These are phyloP conservation scores for Aphanoascus verrucosus DNA, from an alignment of 2,329 filamentous ascomycete species.

Conservation along the genomic window DNA sequence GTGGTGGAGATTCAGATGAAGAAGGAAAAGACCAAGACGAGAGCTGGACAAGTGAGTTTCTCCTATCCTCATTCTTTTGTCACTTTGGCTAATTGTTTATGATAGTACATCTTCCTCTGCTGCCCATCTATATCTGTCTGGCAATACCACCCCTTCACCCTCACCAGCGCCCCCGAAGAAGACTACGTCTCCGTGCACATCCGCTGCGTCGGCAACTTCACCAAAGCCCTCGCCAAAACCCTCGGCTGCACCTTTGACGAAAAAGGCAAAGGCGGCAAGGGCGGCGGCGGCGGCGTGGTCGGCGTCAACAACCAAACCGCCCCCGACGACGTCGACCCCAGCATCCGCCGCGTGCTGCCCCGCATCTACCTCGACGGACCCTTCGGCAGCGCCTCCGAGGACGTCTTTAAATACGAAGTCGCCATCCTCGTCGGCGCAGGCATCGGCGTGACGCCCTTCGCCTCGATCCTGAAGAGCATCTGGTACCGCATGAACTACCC, in stretches of 20 bases:
- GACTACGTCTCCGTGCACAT: constrained; percentile 84
- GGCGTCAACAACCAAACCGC: constrained; percentile 51
- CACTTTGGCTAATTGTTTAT: neutral
- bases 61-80: neutral
- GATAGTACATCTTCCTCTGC: constrained; percentile 71
- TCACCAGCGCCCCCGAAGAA: constrained; percentile 79
- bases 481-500: constrained; percentile 91
- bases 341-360: constrained; percentile 61
- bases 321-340: constrained; percentile 51
- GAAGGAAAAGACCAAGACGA: constrained; percentile 74
- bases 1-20: constrained; percentile 88
- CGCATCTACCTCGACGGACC: constrained; percentile 75
- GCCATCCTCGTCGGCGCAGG: constrained; percentile 42
- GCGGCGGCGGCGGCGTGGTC: constrained; percentile 46
- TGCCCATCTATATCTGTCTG: constrained; percentile 76
- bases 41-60: constrained; percentile 52
- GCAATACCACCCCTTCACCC: constrained; percentile 81
- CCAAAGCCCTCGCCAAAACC: constrained; percentile 54
- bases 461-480: constrained; percentile 61
- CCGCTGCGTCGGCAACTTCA: constrained; percentile 74
- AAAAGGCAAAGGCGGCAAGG: constrained; percentile 28
- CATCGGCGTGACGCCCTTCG: constrained; percentile 44
- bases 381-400: constrained; percentile 75
- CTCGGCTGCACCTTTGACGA: constrained; percentile 63
- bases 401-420: constrained; percentile 58